A percentile compares a stretch with the other conserved stretches of the same genome.
phyloP scores from a whole-genome alignment of 2,329 filamentous ascomycete species.

The Aspergillus niger region DNA sequence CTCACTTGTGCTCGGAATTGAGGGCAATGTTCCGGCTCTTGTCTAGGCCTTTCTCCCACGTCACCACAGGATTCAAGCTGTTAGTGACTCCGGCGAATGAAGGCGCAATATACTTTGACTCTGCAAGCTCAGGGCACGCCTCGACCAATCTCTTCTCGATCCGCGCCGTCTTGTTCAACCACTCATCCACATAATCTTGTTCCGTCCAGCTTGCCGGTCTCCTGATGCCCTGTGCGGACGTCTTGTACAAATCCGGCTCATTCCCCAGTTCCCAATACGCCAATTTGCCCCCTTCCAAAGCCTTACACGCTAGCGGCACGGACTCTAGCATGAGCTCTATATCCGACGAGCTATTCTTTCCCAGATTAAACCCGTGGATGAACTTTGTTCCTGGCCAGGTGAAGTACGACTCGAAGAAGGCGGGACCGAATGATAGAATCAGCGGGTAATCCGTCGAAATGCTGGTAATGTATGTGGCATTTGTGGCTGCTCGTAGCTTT shows the following conservation, averaged over 20 bases:
- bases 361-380: conserved; percentile 8
- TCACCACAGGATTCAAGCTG: conserved; percentile 9
- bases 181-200: conserved; percentile 8
- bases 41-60: conserved; percentile 6
- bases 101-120: conserved; percentile 3
- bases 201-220: conserved; percentile 6
- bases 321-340: conserved; percentile 35
- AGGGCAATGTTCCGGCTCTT: conserved; percentile 4
- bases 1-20: conserved; percentile 9
- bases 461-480: conserved; percentile 5
- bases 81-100: conserved; percentile 5
- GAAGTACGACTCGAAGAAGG: conserved; percentile 5
- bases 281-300: conserved; percentile 54
- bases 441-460: conserved; percentile 5
- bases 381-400: conserved; percentile 5
- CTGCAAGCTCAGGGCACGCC: background rate
- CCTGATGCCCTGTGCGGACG: conserved; percentile 49
- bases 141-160: background rate
- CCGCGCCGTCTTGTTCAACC: background rate
- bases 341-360: background rate
- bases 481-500: background rate
- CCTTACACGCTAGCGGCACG: conserved; percentile 59
- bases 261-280: conserved; percentile 66
- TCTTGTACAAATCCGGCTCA: conserved; percentile 63
- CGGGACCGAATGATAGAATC: background rate